Evolutionary conservation across 2,329 filamentous ascomycete genomes (phyloP).

Genomic region (Cladosporium sp.): DNA sequence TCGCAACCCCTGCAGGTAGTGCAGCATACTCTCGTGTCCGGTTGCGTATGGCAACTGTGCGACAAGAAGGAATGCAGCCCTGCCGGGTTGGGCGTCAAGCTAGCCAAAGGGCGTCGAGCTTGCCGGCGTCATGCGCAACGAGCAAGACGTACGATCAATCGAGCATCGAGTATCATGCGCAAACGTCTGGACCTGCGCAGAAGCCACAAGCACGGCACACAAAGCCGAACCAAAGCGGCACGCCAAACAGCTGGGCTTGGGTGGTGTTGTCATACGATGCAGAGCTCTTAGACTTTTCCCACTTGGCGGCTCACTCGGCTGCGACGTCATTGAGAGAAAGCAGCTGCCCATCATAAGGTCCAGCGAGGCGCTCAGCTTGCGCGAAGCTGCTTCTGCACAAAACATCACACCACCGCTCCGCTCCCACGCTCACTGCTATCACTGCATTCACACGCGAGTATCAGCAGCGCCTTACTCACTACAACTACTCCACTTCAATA

Average conservation of each 20-base stretch:
- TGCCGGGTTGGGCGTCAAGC: neutral
- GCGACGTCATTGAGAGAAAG: neutral
- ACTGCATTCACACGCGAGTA: neutral
- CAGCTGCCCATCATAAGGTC: neutral
- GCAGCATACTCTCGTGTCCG: neutral
- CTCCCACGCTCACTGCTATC: neutral
- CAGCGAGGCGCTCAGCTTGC: neutral
- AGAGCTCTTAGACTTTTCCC: slow-evolving; percentile 2
- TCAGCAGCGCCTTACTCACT: neutral
- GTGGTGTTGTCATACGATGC: neutral
- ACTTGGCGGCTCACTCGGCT: slow-evolving; percentile 1
- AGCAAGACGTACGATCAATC: neutral
- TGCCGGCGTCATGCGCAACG: neutral
- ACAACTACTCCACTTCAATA: neutral
- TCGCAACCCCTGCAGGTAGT: no score
- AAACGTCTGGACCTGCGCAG: neutral
- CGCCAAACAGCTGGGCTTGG: neutral
- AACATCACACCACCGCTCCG: neutral
- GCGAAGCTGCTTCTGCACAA: neutral
- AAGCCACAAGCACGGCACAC: neutral
- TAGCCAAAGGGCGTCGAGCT: neutral
- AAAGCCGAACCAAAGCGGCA: neutral
- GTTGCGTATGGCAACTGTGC: neutral
- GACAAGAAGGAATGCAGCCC: neutral
- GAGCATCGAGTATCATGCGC: neutral